Base-by-base conservation (phyloP, 2,329 filamentous ascomycete genomes). In the Penicillium sp. region DNA sequence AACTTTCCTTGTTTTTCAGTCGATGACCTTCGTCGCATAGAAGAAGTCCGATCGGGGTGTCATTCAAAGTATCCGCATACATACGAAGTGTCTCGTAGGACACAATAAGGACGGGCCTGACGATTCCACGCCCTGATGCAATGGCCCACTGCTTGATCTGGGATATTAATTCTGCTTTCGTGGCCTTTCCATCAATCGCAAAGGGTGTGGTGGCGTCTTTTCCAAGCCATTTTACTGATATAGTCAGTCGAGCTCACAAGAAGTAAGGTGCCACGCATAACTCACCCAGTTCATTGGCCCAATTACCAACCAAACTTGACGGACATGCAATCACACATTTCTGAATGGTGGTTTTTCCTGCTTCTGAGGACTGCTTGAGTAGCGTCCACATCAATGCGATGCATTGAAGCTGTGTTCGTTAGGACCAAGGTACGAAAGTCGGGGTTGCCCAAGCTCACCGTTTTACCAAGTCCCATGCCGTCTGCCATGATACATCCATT, bases 401-500 rank as follows among this genome's bases (percentile, higher is more conserved):
- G 69, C 93, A 98, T 74, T 98, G 93, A 38, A 98, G 72, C 61
- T 74, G 39, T 8, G 15, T 28, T n/a, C 19, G 53, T 69, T 43
- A 68, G 60, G 41, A 49, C 31, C 29, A 48, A 17, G n/a, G n/a
- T 13, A 33, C 13, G 13, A 26, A 33, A 43, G 22, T 34, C 1
- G 15, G 15, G 24, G 28, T 29, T 9, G 21, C 26, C 15, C 21
- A 15, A 40, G 42, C 64, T 48, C 69, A 75, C 73, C 17, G 93
- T 98, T 73, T 98, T 98, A 49, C 93, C 93, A 28, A 98, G 74
- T 60, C 93, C 93, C 93, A 98, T 98, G 67, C 96, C 93, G 67
- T 98, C 93, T 46, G 93, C 93, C 93, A 98, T 98, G 66, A 98
- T 98, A 70, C 93, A 98, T 2, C 93, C 93, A 67, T 96, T 87